phyloP scores from a whole-genome alignment of 1,139 yeast species.

The Debaryomycetaceae sp. region DNA sequence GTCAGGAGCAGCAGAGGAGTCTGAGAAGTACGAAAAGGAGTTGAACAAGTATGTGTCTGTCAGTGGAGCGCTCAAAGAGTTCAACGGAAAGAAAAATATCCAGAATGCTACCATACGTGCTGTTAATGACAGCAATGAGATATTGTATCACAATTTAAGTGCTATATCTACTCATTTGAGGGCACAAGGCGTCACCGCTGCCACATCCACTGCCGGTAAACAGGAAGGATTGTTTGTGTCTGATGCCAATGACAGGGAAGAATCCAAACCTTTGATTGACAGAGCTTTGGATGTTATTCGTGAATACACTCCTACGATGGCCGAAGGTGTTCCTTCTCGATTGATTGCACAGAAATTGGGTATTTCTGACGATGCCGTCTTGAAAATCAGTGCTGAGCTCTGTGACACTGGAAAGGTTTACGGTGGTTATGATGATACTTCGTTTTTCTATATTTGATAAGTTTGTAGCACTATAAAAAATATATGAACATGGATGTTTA shows the following conservation, averaged over 20 bases:
- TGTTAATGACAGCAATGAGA: slow-evolving; percentile 69
- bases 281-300: slow-evolving; percentile 48
- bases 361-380: slow-evolving; percentile 47
- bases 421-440: slow-evolving; percentile 63
- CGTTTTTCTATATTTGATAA: slow-evolving; percentile 47
- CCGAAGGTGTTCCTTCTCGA: slow-evolving; percentile 70
- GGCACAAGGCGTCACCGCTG: slow-evolving; percentile 37
- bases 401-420: slow-evolving; percentile 66
- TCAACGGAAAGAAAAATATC: slow-evolving; percentile 62
- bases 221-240: slow-evolving; percentile 45
- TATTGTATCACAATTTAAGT: slow-evolving; percentile 71
- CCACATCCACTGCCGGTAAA: slow-evolving; percentile 9
- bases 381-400: slow-evolving; percentile 48
- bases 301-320: slow-evolving; percentile 54
- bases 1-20: slow-evolving; percentile 29
- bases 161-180: slow-evolving; percentile 64
- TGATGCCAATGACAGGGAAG: slow-evolving; percentile 24
- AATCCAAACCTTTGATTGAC: slow-evolving; percentile 33
- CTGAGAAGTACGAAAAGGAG: slow-evolving; percentile 29
- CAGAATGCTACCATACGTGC: slow-evolving; percentile 62
- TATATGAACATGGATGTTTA: neutral
- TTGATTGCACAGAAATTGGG: slow-evolving; percentile 56
- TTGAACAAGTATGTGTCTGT: slow-evolving; percentile 58
- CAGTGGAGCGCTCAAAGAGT: slow-evolving; percentile 70
- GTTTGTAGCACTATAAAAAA: neutral